These are phyloP conservation scores for Tulasnella sp. DNA, from an alignment of 768 basidiomycete genomes.

Conservation along the genomic window DNA sequence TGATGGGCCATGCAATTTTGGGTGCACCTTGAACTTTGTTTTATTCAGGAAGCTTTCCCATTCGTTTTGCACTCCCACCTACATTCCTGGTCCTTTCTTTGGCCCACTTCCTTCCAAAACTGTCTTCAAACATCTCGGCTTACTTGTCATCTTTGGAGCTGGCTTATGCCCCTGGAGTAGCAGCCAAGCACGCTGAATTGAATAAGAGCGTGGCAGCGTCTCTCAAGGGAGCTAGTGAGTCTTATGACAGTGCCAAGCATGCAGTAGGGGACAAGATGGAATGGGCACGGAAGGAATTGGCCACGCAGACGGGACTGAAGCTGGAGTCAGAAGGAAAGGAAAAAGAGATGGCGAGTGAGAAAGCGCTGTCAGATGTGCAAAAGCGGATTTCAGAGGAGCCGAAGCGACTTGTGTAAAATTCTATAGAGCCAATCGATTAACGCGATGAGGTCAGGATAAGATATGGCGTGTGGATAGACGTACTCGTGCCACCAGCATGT, in stretches of 20 bases:
- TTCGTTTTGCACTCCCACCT: slow-evolving; percentile 66
- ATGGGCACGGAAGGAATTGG: slow-evolving; percentile 27
- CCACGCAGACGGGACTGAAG: slow-evolving; percentile 62
- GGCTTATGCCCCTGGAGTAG: slow-evolving; percentile 50
- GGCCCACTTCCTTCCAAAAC: slow-evolving; percentile 78
- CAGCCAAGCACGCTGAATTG: slow-evolving; percentile 42
- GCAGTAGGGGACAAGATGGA: slow-evolving; percentile 40
- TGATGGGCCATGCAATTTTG: background rate
- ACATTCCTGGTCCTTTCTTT: slow-evolving; percentile 53
- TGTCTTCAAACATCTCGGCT: slow-evolving; percentile 49
- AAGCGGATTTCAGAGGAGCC: slow-evolving; percentile 7
- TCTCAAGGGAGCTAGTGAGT: slow-evolving; percentile 42
- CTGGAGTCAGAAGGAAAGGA: slow-evolving; percentile 23
- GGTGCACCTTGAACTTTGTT: background rate
- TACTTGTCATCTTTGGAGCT: slow-evolving; percentile 64
- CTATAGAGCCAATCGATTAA: background rate
- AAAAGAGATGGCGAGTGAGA: slow-evolving; percentile 1
- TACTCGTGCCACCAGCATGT: background rate
- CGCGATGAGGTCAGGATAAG: too few relatives aligned
- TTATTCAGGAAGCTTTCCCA: slow-evolving; percentile 34
- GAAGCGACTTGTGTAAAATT: slow-evolving; percentile 3
- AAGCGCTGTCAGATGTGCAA: background rate
- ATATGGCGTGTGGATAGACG: background rate
- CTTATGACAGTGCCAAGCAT: slow-evolving; percentile 46
- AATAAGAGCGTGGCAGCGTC: slow-evolving; percentile 19